phyloP scores from a whole-genome alignment of 768 basidiomycete genomes.

The Podaxis sp. region DNA sequence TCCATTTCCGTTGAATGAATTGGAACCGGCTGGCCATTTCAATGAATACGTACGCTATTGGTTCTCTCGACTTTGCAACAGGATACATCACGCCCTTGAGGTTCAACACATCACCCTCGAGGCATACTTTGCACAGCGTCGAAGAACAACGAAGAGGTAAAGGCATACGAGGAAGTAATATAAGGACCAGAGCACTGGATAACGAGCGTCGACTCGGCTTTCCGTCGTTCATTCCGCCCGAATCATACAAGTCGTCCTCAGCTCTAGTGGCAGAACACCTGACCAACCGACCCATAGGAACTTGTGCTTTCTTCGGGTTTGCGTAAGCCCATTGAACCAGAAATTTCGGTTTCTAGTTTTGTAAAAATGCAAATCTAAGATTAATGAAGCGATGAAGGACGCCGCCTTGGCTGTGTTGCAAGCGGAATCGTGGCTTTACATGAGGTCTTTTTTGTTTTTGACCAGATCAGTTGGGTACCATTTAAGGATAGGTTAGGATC shows the following conservation, averaged over 20 bases:
- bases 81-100: neutral
- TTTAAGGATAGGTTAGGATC: neutral
- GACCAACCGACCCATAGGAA: neutral
- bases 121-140: neutral
- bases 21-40: neutral
- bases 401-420: neutral
- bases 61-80: neutral
- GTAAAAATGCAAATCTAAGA: neutral
- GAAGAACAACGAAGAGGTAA: neutral
- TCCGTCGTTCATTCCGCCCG: neutral
- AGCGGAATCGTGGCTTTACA: neutral
- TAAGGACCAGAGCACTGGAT: neutral
- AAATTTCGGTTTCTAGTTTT: neutral
- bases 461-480: neutral
- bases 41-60: neutral
- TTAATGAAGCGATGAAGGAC: neutral
- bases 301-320: neutral
- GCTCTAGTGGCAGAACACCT: neutral
- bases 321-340: neutral
- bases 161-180: neutral
- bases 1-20: neutral
- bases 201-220: neutral
- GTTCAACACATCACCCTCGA: neutral
- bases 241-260: neutral
- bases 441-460: neutral